phyloP scores from a whole-genome alignment of 2,329 filamentous ascomycete species.

The Sodiomyces alkalinus region DNA sequence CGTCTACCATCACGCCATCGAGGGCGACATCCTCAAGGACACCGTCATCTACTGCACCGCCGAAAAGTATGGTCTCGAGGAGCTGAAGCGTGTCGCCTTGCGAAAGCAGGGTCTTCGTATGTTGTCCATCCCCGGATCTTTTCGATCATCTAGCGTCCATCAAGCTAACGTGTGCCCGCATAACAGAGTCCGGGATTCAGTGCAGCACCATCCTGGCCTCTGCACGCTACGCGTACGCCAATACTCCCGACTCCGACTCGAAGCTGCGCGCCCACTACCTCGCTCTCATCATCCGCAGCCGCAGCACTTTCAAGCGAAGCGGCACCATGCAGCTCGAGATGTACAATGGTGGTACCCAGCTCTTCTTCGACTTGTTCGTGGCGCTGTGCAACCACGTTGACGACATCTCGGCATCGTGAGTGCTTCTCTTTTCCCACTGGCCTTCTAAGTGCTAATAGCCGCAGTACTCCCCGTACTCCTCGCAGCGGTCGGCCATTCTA shows the following conservation, averaged over 20 bases:
- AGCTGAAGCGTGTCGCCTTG: conserved; percentile 71
- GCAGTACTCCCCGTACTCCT: conserved; percentile 19
- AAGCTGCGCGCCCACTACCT: conserved; percentile 83
- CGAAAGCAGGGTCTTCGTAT: conserved; percentile 76
- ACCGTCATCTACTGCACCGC: conserved; percentile 86
- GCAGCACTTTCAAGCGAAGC: conserved; percentile 80
- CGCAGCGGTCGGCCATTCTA: conserved; percentile 24
- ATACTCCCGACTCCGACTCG: conserved; percentile 83
- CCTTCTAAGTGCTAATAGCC: too few relatives aligned
- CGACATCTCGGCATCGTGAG: conserved; percentile 45
- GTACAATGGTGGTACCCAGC: conserved; percentile 64
- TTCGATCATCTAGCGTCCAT: not conserved
- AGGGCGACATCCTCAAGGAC: conserved; percentile 64
- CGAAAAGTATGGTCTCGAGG: conserved; percentile 67
- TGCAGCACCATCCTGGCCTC: conserved; percentile 74
- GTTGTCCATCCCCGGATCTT: conserved; percentile 18
- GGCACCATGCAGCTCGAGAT: conserved; percentile 95
- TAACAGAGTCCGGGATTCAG: conserved; percentile 56
- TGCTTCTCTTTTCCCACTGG: too few relatives aligned
- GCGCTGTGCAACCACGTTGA: conserved; percentile 84
- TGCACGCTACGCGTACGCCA: conserved; percentile 76
- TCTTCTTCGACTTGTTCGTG: conserved; percentile 91
- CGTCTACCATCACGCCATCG: conserved; percentile 49
- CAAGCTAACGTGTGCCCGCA: conserved; percentile 3
- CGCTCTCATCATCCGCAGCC: conserved; percentile 77